Evolutionary conservation across 345 rosid genomes (phyloP).

Genomic region (Moringa oleifera): DNA sequence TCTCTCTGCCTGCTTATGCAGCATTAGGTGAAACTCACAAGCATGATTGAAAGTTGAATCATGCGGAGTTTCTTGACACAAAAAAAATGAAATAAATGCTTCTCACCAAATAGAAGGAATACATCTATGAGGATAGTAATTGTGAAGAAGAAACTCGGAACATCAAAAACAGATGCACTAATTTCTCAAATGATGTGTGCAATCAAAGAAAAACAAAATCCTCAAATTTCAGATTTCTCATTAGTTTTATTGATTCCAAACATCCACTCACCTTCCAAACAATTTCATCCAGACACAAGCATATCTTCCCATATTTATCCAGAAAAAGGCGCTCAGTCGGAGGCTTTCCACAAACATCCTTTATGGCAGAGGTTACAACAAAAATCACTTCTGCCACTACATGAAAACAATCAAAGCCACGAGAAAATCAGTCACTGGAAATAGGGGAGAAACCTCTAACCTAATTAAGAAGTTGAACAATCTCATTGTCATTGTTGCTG

Average conservation of each 20-base stretch:
- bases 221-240: background rate
- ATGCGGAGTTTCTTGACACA: too few relatives aligned
- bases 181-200: background rate
- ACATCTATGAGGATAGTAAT: background rate
- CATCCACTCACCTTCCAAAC: constrained; percentile 62
- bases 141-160: background rate
- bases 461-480: background rate
- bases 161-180: too few relatives aligned
- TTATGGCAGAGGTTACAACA: constrained; percentile 76
- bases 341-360: constrained; percentile 89
- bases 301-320: constrained; percentile 93
- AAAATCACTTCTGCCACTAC: constrained; percentile 89
- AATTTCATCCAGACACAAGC: constrained; percentile 89
- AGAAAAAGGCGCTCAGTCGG: constrained; percentile 93
- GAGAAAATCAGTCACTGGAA: background rate
- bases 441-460: background rate
- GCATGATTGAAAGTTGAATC: too few relatives aligned
- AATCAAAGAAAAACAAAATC: too few relatives aligned
- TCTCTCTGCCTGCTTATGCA: background rate
- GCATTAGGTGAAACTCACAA: too few relatives aligned
- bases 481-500: background rate
- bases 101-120: background rate
- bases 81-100: background rate
- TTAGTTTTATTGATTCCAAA: background rate
- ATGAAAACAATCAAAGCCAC: background rate